These are phyloP conservation scores for Brasilioporus rufonigricans DNA, from an alignment of 768 basidiomycete species.

Conservation along the genomic window DNA sequence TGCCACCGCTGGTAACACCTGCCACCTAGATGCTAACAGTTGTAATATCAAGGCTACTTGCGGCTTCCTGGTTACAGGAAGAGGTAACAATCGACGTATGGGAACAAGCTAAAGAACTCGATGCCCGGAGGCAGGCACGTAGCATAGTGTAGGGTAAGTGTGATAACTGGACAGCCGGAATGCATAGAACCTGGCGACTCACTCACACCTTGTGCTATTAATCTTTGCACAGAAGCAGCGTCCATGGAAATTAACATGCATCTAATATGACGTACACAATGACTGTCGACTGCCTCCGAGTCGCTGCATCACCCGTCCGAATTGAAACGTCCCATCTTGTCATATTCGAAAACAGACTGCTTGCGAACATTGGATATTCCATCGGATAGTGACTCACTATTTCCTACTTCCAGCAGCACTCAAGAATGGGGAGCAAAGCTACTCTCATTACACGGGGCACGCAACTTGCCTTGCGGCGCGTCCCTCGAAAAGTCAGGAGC, in stretches of 20 bases:
- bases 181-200: background rate
- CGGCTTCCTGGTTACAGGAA: conserved; percentile 55
- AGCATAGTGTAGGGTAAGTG: conserved; percentile 11
- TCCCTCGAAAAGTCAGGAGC: conserved; percentile 14
- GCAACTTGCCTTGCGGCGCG: conserved; percentile 24
- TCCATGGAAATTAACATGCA: background rate
- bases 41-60: conserved; percentile 48
- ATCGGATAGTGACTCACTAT: background rate
- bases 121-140: conserved; percentile 39
- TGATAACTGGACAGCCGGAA: background rate
- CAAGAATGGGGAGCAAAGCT: conserved; percentile 14
- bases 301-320: conserved; percentile 2
- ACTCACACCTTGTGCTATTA: background rate
- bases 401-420: background rate
- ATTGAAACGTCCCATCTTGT: conserved; percentile 3
- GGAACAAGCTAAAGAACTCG: conserved; percentile 63
- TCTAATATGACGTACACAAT: conserved; percentile 1
- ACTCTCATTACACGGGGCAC: conserved; percentile 22
- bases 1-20: background rate
- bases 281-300: background rate
- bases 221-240: background rate
- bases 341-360: conserved; percentile 14
- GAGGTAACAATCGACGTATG: conserved; percentile 59
- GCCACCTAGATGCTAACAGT: conserved; percentile 2
- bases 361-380: background rate